Evolutionary conservation across 1,284 basidiomycete genomes (phyloP).

Genomic region (Cryptococcus sp.): DNA sequence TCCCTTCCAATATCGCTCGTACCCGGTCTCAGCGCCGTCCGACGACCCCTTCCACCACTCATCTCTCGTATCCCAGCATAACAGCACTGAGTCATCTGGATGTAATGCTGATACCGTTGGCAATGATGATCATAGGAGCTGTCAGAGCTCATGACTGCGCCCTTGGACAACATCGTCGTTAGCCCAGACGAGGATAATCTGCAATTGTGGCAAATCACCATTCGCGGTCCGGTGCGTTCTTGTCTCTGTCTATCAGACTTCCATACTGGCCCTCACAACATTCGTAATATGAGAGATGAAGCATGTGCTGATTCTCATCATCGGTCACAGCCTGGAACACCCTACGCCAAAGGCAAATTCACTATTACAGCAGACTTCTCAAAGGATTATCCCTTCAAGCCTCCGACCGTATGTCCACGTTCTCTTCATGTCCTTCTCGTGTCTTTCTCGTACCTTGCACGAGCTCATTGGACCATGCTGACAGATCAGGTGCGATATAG

Average conservation of each 20-base stretch:
- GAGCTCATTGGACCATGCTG: not conserved
- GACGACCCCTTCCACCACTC: not conserved
- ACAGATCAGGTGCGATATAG: slow-evolving; percentile 53
- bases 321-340: slow-evolving; percentile 66
- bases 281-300: not conserved
- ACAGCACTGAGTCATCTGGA: not conserved
- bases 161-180: slow-evolving; percentile 64
- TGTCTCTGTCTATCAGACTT: not conserved
- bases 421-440: not conserved
- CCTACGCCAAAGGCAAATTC: slow-evolving; percentile 83
- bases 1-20: not conserved
- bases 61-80: not conserved
- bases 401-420: slow-evolving; percentile 65
- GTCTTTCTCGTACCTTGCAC: not conserved
- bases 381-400: slow-evolving; percentile 84
- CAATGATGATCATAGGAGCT: slow-evolving; percentile 42
- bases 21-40: not conserved
- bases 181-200: slow-evolving; percentile 71
- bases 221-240: slow-evolving; percentile 71
- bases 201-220: slow-evolving; percentile 73
- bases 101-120: not conserved
- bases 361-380: slow-evolving; percentile 71
- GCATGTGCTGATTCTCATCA: not conserved
- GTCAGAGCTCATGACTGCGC: slow-evolving; percentile 41
- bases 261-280: not conserved